Evolutionary conservation across 176 grass and related monocot genomes (phyloP), one percentile per base, ranked within the genome.

Genomic region (Panicum miliaceum): DNA sequence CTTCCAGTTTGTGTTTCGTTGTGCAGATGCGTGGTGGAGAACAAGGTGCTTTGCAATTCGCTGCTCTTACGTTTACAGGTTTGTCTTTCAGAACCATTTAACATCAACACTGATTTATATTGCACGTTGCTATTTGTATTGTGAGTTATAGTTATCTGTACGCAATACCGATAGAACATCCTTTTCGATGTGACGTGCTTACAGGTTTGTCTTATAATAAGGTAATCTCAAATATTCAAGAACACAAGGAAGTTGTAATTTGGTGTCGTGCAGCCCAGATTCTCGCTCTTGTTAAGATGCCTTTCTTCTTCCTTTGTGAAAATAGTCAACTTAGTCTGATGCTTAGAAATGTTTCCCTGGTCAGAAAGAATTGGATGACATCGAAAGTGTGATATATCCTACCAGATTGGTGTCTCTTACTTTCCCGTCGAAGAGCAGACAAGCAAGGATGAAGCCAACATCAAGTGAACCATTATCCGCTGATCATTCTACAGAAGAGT

Each of bases 41-140:
- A 99, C 86, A 99, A 96, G 74, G 96, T 99, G 80, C 96, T 99
- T 80, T 99, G 93, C 81, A 96, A 92, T 62, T 99, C 91, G 15
- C 84, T 99, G 72, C 58, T 99, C 76, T 57, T 96, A 72, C 66
- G 64, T 26, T 88, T 99, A 90, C 90, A 92, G 91, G 93, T 99
- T 47, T 79, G 72, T 91, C 29, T 79, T 68, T 75, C 53, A 65
- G 8, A 66, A 41, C 40, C 35, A 4, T 78, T 78, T 41, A 26
- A 73, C 72, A 48, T 19, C 20, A 12, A 79, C 43, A 34, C 45
- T 68, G 51, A 76, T 81, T 29, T 76, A 6, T 41, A 41, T 41
- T 59, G 51, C 5, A n/a, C 27, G 20, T 73, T 46, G 20, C 26
- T 37, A 18, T 72, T 18, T 32, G 3, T 42, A 37, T 13, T n/a